Evolutionary conservation across 1,284 basidiomycete genomes (phyloP).

Genomic region (Ceratobasidium sp.): DNA sequence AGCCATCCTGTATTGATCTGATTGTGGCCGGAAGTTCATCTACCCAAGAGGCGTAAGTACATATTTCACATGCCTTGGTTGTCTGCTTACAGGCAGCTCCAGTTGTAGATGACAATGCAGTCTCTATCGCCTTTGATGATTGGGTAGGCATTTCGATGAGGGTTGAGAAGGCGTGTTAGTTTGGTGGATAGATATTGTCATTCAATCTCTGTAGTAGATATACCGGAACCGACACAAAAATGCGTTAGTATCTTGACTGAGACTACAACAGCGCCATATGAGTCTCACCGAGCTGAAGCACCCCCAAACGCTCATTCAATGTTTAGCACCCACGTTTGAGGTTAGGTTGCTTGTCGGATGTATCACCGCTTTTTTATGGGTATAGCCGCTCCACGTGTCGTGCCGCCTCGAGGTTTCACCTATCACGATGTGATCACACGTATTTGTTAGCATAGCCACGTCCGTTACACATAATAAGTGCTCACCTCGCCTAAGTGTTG

Average conservation of each 20-base stretch:
- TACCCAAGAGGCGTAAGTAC: not conserved
- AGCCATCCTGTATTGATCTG: conserved; percentile 34
- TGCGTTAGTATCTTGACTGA: too few relatives aligned
- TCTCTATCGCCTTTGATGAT: not conserved
- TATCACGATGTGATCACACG: too few relatives aligned
- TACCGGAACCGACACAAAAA: not conserved
- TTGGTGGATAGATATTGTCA: not conserved
- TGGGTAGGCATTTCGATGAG: not conserved
- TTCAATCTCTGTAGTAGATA: not conserved
- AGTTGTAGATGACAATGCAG: not conserved
- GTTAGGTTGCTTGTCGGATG: too few relatives aligned
- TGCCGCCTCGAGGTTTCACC: too few relatives aligned
- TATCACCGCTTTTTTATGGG: too few relatives aligned
- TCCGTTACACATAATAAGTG: too few relatives aligned
- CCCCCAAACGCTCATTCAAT: too few relatives aligned
- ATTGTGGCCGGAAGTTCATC: conserved; percentile 38
- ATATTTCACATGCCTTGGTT: not conserved
- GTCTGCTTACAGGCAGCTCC: not conserved
- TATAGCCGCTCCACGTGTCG: too few relatives aligned
- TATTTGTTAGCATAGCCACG: too few relatives aligned
- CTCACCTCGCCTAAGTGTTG: too few relatives aligned
- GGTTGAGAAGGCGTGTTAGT: too few relatives aligned
- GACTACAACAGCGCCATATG: not conserved
- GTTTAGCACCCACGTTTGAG: too few relatives aligned
- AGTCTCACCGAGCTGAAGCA: not conserved